Evolutionary conservation across 805 yeast species (phyloP), one percentile per base, ranked within the genome.

Genomic region (Yarrowia bubula): DNA sequence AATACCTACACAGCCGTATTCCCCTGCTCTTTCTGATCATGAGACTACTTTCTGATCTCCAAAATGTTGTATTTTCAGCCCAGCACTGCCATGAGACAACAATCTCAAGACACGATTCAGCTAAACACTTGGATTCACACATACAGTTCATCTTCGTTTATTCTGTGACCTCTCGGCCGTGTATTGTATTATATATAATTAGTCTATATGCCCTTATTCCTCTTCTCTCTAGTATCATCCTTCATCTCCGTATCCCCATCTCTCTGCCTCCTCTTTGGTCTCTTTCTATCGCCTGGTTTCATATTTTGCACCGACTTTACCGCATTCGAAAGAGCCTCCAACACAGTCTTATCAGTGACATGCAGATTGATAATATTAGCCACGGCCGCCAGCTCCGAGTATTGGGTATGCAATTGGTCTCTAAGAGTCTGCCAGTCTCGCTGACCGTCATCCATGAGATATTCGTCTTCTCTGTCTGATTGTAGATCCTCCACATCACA

Each of bases 311-410:
- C 61, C 31, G 61, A 55, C 38, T 55, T 41, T 15, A 55, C 61
- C 10, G 61, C 61, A 31, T 55, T 55, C 2, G 47, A 15, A 4
- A 55, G 47, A 41, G 61, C 61, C 15, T 39, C 42, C 61, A 55
- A 17, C n/a, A 55, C 47, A 13, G 37, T 17, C 2, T 15, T 7
- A 15, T 55, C 61, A 4, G 35, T 39, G 28, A 55, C 47, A 55
- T 55, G 61, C 47, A 41, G 37, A 17, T 55, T 55, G 38, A 55
- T 55, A 32, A 55, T 41, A 38, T 55, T 55, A 39, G 61, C 61
- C 8, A 55, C 61, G 11, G 61, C 61, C 8, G 46, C 28, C 38
- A 55, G 47, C 47, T 55, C 61, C 8, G 18, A 5, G 31, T 55
- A 41, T 28, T 55, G 61, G 11, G 47, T 28, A 55, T 55, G 61